Conservation (phyloP, 2,329 filamentous ascomycete genomes). For the Zasmidium angulare region DNA sequence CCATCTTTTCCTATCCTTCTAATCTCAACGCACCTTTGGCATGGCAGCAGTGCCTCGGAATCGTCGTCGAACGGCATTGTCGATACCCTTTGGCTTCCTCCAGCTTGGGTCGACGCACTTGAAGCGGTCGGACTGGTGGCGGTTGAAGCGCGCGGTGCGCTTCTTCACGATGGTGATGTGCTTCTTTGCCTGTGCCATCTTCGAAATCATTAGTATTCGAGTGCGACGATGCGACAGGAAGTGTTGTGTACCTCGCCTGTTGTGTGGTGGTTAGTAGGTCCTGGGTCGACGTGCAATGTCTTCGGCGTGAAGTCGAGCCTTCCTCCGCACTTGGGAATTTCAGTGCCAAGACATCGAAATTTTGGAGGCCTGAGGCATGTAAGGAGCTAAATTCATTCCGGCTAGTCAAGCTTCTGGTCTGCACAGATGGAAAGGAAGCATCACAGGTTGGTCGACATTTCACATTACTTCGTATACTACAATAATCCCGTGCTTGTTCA, state of each 20-base stretch:
- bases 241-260: slow-evolving; percentile 21
- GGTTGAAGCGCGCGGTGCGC: slow-evolving; percentile 95
- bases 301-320: neutral
- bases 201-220: slow-evolving; percentile 18
- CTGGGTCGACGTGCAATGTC: neutral
- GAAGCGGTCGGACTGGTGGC: slow-evolving; percentile 97
- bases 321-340: neutral
- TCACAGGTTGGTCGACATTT: neutral
- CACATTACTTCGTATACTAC: neutral
- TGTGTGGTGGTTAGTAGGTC: slow-evolving; percentile 16
- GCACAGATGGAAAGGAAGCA: too few relatives aligned
- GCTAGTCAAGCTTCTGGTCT: too few relatives aligned
- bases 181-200: slow-evolving; percentile 99
- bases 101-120: slow-evolving; percentile 86
- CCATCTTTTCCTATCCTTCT: slow-evolving; percentile 2
- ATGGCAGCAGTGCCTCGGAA: slow-evolving; percentile 95
- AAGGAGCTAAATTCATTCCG: too few relatives aligned
- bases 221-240: slow-evolving; percentile 3
- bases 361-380: slow-evolving; percentile 4
- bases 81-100: slow-evolving; percentile 99
- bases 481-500: slow-evolving; percentile 1
- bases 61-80: slow-evolving; percentile 94
- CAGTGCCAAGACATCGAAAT: neutral
- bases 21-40: slow-evolving; percentile 78
- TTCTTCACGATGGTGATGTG: slow-evolving; percentile 99